A percentile compares a stretch with the other conserved stretches of the same genome.
phyloP scores from a whole-genome alignment of 1,284 basidiomycete species.

The Trichosporon sp. region DNA sequence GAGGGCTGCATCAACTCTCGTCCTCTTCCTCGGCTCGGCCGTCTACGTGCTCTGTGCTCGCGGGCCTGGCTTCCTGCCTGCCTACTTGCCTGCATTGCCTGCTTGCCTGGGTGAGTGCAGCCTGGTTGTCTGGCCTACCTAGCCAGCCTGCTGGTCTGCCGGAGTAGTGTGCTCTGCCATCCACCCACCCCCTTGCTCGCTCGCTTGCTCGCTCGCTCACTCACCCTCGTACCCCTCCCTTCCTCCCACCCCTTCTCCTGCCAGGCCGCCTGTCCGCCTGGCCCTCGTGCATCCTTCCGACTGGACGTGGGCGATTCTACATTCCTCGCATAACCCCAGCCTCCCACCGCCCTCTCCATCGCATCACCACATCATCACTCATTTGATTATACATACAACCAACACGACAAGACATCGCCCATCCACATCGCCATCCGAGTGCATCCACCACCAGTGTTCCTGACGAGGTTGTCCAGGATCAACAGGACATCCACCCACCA shows the following conservation, averaged over 20 bases:
- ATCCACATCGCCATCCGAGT: neutral
- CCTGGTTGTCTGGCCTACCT: too few relatives aligned
- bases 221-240: too few relatives aligned
- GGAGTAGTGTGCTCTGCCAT: too few relatives aligned
- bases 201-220: too few relatives aligned
- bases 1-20: neutral
- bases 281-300: neutral
- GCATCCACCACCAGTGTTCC: neutral
- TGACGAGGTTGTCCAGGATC: neutral
- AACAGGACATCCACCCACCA: neutral
- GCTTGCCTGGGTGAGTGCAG: too few relatives aligned
- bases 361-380: conserved; percentile 1
- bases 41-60: too few relatives aligned
- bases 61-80: neutral
- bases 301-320: neutral
- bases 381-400: neutral
- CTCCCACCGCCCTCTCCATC: neutral
- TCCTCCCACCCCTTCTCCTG: too few relatives aligned
- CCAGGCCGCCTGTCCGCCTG: neutral
- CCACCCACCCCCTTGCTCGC: too few relatives aligned
- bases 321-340: conserved; percentile 5
- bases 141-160: too few relatives aligned
- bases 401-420: neutral
- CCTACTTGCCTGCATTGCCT: neutral
- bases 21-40: neutral